Conservation (phyloP, 805 yeast species). For the Cyberlindnera misumaiensis region DNA sequence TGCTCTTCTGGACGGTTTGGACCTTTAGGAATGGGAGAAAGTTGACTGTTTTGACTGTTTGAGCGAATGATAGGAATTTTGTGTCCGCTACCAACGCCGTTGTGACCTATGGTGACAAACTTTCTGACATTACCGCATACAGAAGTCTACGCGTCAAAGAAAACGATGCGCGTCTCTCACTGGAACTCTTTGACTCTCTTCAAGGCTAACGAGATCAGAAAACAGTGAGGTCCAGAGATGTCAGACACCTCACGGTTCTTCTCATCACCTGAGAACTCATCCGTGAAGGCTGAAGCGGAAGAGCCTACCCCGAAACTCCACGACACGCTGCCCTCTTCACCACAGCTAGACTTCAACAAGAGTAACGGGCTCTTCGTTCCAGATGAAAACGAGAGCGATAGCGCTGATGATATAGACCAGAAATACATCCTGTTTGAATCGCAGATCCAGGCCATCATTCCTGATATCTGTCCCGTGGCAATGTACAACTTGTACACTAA, state of each 20-base stretch:
- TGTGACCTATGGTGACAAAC: too few species aligned
- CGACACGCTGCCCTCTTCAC: slow-evolving; percentile 1
- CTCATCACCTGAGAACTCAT: not conserved
- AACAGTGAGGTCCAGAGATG: not conserved
- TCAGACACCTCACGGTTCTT: not conserved
- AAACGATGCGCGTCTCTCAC: too few species aligned
- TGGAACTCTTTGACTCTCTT: too few species aligned
- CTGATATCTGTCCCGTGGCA: slow-evolving; percentile 22
- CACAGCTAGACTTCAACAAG: not conserved
- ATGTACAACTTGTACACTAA: slow-evolving; percentile 22
- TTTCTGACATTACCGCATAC: too few species aligned
- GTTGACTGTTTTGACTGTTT: too few species aligned
- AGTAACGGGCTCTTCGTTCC: slow-evolving; percentile 9
- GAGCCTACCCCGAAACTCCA: not conserved
- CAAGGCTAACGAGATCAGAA: too few species aligned
- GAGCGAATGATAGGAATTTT: too few species aligned
- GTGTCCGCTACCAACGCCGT: too few species aligned
- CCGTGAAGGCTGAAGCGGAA: not conserved
- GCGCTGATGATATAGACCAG: slow-evolving; percentile 11
- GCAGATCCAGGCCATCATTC: slow-evolving; percentile 29
- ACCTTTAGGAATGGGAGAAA: too few species aligned
- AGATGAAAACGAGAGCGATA: slow-evolving; percentile 11
- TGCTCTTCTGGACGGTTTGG: too few species aligned
- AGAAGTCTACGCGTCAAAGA: too few species aligned
- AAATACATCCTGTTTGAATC: slow-evolving; percentile 24